Conservation (phyloP, 169 alveolate genomes). For the Cystoisospora suis region DNA sequence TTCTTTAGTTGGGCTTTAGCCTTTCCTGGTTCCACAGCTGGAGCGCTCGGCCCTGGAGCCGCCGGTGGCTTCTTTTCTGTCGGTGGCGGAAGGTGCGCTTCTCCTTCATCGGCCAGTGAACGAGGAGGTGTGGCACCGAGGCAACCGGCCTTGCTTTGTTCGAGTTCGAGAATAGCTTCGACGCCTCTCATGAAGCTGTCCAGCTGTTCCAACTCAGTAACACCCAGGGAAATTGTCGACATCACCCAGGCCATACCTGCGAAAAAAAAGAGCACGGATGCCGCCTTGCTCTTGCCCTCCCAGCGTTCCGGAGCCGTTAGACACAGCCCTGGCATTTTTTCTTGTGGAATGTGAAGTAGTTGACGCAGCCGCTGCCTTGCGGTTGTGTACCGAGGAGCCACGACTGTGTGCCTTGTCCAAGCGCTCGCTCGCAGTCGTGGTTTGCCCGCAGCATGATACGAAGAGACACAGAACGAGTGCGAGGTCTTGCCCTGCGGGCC, state of each 20-base stretch:
- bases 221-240: slow-evolving; percentile 24
- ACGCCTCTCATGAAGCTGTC: not conserved
- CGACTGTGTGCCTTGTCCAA: no score
- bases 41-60: not conserved
- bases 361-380: no score
- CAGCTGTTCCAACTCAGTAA: slow-evolving; percentile 33
- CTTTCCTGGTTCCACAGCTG: not conserved
- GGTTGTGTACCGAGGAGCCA: no score
- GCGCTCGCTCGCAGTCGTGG: no score
- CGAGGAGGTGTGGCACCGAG: slow-evolving; percentile 25
- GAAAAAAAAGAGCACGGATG: no score
- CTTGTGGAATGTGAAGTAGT: no score
- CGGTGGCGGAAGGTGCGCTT: not conserved
- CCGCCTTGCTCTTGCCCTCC: no score
- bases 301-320: no score
- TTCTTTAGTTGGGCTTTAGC: not conserved
- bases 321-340: no score
- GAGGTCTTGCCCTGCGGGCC: no score
- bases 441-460: no score
- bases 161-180: slow-evolving; percentile 16
- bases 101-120: not conserved
- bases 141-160: not conserved
- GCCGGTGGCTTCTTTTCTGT: not conserved
- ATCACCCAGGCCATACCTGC: slow-evolving; percentile 30
- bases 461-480: no score